phyloP scores from a whole-genome alignment of 2,329 filamentous ascomycete species.

The Epichloe festucae region DNA sequence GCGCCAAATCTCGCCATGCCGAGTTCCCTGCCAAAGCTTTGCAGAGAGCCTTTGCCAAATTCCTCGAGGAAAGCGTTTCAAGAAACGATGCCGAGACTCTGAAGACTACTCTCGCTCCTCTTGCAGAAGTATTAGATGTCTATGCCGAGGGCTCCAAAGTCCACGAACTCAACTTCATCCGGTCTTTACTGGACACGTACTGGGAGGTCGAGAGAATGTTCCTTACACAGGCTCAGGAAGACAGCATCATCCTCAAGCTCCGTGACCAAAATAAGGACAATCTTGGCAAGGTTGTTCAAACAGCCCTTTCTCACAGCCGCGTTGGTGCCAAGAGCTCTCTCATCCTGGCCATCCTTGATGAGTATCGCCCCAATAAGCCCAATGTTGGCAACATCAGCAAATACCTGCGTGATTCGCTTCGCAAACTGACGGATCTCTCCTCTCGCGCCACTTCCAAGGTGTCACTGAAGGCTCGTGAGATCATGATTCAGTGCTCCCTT shows the following conservation, averaged over 20 bases:
- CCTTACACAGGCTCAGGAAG: slow-evolving; percentile 76
- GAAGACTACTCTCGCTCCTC: slow-evolving; percentile 57
- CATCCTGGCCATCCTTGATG: slow-evolving; percentile 78
- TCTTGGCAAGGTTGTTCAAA: slow-evolving; percentile 70
- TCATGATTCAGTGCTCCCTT: slow-evolving; percentile 92
- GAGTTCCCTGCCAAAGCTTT: slow-evolving; percentile 92
- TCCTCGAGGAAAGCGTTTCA: slow-evolving; percentile 74
- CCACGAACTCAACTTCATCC: slow-evolving; percentile 77
- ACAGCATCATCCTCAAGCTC: slow-evolving; percentile 85
- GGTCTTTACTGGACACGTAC: slow-evolving; percentile 67
- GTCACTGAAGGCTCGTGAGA: slow-evolving; percentile 89
- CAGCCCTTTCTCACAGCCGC: slow-evolving; percentile 84
- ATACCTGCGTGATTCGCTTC: slow-evolving; percentile 69
- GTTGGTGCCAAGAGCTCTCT: slow-evolving; percentile 91
- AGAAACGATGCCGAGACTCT: slow-evolving; percentile 61
- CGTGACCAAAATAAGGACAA: slow-evolving; percentile 96
- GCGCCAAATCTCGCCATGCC: slow-evolving; percentile 58
- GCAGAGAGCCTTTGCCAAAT: slow-evolving; percentile 71
- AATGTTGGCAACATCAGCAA: slow-evolving; percentile 79
- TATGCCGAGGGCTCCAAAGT: slow-evolving; percentile 83
- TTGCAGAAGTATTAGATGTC: slow-evolving; percentile 63
- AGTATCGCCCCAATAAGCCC: slow-evolving; percentile 91
- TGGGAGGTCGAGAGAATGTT: slow-evolving; percentile 77
- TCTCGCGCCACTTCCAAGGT: slow-evolving; percentile 79
- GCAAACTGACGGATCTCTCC: slow-evolving; percentile 78